Evolutionary conservation across 1,139 yeast genomes (phyloP).

Genomic region (Debaryomycetaceae sp.): DNA sequence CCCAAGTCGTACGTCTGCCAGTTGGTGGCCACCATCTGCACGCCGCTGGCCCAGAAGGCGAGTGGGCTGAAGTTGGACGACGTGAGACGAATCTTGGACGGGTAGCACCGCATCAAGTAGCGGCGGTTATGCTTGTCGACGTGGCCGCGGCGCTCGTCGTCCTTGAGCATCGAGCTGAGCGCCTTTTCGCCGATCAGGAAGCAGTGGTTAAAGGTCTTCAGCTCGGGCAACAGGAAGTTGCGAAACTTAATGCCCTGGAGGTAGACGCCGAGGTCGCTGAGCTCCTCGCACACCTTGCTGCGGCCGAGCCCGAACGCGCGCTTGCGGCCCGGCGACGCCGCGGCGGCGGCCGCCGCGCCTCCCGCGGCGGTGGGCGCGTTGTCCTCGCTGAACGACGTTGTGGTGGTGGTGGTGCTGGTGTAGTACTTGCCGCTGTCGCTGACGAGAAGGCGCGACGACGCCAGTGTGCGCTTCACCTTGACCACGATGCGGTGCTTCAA

Average conservation of each 20-base stretch:
- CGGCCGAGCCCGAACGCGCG: slow-evolving; percentile 21
- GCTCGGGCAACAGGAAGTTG: slow-evolving; percentile 81
- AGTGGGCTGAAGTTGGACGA: slow-evolving; percentile 82
- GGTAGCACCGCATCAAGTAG: slow-evolving; percentile 81
- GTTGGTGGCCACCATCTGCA: slow-evolving; percentile 92
- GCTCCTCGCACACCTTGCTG: slow-evolving; percentile 33
- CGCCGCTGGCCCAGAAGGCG: slow-evolving; percentile 77
- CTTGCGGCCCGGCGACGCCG: slow-evolving; percentile 6
- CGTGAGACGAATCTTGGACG: slow-evolving; percentile 69
- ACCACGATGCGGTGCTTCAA: slow-evolving; percentile 66
- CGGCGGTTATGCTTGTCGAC: slow-evolving; percentile 73
- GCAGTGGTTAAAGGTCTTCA: slow-evolving; percentile 75
- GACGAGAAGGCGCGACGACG: slow-evolving; percentile 16
- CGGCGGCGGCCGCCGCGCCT: slow-evolving; percentile 6
- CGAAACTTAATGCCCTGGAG: slow-evolving; percentile 72
- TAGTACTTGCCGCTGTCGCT: slow-evolving; percentile 21
- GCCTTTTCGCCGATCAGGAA: slow-evolving; percentile 82
- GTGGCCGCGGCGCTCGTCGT: slow-evolving; percentile 46
- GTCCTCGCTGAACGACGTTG: slow-evolving; percentile 50
- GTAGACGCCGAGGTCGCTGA: slow-evolving; percentile 63
- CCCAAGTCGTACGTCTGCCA: slow-evolving; percentile 95
- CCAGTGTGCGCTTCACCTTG: slow-evolving; percentile 65
- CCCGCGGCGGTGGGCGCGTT: slow-evolving; percentile 11
- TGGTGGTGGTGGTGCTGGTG: slow-evolving; percentile 22
- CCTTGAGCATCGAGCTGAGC: slow-evolving; percentile 59